These are phyloP conservation scores for Thielaviopsis musarum DNA, from an alignment of 2,329 filamentous ascomycete genomes.

Conservation along the genomic window DNA sequence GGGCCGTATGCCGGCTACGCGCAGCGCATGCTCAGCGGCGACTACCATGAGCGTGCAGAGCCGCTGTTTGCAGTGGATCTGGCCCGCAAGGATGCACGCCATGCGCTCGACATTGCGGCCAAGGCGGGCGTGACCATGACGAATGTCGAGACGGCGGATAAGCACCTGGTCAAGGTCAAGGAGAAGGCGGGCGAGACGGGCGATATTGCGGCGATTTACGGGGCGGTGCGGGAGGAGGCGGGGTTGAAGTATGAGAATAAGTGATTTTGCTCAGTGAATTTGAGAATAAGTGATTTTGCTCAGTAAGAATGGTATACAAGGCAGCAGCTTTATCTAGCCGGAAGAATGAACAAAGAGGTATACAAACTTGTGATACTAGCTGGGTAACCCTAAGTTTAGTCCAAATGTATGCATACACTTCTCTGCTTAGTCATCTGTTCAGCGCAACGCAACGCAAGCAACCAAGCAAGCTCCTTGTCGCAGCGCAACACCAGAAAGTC, in stretches of 20 bases:
- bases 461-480: background rate
- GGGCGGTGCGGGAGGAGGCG: slow-evolving; percentile 55
- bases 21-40: slow-evolving; percentile 54
- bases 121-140: slow-evolving; percentile 43
- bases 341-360: too few relatives aligned
- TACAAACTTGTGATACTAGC: too few relatives aligned
- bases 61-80: slow-evolving; percentile 74
- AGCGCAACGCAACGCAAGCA: background rate
- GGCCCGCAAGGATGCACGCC: slow-evolving; percentile 64
- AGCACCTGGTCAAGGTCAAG: slow-evolving; percentile 52
- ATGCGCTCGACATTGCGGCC: slow-evolving; percentile 53
- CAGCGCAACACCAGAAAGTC: background rate
- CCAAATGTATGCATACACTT: background rate
- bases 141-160: slow-evolving; percentile 49
- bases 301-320: too few relatives aligned
- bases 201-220: slow-evolving; percentile 72
- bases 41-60: slow-evolving; percentile 59
- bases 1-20: slow-evolving; percentile 62
- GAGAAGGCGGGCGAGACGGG: slow-evolving; percentile 50
- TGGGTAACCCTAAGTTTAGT: too few relatives aligned
- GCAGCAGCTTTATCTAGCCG: too few relatives aligned
- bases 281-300: too few relatives aligned
- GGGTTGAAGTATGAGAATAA: slow-evolving; percentile 57
- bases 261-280: background rate
- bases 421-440: slow-evolving; percentile 8